Percentiles rank a stretch among this genome's conserved stretches.
Conservation (phyloP, 2,329 filamentous ascomycete species). For the Fusarium sp. region DNA sequence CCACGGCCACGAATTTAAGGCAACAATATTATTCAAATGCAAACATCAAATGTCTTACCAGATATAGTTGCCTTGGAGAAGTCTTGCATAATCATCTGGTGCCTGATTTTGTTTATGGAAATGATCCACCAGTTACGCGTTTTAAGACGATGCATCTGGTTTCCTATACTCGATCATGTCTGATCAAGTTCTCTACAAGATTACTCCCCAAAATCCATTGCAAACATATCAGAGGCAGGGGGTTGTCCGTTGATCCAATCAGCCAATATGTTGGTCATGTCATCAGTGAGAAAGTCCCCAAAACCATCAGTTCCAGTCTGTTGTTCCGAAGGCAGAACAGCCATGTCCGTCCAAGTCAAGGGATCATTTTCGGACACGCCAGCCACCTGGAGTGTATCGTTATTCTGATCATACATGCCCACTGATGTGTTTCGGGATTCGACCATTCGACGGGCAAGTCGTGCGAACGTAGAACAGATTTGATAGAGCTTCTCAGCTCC, state of each 20-base stretch:
- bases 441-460: constrained; percentile 27
- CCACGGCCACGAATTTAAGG: neutral
- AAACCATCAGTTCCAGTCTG: neutral
- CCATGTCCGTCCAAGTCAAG: constrained; percentile 1
- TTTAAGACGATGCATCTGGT: too few relatives aligned
- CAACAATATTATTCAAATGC: neutral
- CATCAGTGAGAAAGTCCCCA: constrained; percentile 14
- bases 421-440: constrained; percentile 30
- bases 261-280: constrained; percentile 33
- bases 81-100: neutral
- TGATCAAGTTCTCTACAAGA: neutral
- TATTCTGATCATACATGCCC: constrained; percentile 28
- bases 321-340: neutral
- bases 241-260: constrained; percentile 34
- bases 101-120: neutral
- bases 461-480: constrained; percentile 27
- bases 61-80: neutral
- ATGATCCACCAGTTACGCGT: neutral
- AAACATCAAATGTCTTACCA: neutral
- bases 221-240: constrained; percentile 27
- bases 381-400: constrained; percentile 25
- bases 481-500: constrained; percentile 31
- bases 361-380: constrained; percentile 20
- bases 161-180: neutral
- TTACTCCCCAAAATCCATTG: constrained; percentile 24